Conservation (phyloP, 257 asterid genomes). For the Misopates orontium region DNA sequence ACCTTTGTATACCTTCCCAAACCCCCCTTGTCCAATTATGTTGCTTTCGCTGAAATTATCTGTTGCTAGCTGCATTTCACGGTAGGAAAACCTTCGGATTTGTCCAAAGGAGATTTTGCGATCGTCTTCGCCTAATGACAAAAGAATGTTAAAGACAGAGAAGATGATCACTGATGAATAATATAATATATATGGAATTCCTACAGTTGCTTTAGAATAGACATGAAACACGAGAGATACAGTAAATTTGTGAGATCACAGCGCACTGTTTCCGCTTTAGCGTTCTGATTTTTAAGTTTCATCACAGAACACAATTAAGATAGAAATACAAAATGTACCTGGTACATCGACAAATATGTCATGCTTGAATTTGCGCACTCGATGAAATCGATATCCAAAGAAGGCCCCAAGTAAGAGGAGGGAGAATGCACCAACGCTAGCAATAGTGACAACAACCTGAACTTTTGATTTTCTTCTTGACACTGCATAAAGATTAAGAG, state of each 20-base stretch:
- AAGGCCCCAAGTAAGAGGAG: constrained; percentile 65
- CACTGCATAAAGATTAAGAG: constrained; percentile 41
- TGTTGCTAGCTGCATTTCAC: constrained; percentile 82
- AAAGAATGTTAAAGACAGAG: too few species aligned
- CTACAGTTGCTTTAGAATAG: too few species aligned
- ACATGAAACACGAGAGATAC: background rate
- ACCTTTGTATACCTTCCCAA: constrained; percentile 82
- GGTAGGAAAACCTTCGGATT: constrained; percentile 67
- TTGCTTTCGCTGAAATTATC: constrained; percentile 64
- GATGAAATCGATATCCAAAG: constrained; percentile 43
- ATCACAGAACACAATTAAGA: background rate
- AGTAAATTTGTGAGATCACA: background rate
- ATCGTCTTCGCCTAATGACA: constrained; percentile 65
- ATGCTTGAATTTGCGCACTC: constrained; percentile 34
- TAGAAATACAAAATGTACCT: constrained; percentile 39
- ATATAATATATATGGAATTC: too few species aligned
- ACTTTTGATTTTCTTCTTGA: constrained; percentile 55
- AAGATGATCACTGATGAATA: too few species aligned
- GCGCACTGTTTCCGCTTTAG: too few species aligned
- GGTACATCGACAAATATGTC: constrained; percentile 68
- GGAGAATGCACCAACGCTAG: constrained; percentile 59
- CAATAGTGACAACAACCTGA: constrained; percentile 49
- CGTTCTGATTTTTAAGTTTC: background rate
- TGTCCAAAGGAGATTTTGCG: constrained; percentile 67
- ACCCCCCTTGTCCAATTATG: constrained; percentile 91